Percentiles rank a stretch among this genome's conserved stretches.
These are phyloP conservation scores for Trichosporon asahii DNA, from an alignment of 1,284 basidiomycete genomes.

Conservation along the genomic window DNA sequence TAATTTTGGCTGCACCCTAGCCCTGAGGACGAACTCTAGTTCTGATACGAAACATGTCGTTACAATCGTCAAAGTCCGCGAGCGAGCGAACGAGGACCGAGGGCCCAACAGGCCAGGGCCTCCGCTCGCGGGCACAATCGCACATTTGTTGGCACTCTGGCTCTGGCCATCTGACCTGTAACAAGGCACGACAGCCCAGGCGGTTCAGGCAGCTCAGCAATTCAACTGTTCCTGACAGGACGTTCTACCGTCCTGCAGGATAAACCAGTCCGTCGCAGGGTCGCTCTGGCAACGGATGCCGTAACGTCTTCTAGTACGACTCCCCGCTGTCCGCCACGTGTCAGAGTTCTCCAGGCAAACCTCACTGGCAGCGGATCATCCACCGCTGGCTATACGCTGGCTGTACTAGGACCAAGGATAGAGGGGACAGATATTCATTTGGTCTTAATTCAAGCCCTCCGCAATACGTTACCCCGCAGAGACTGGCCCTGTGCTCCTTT, in stretches of 20 bases:
- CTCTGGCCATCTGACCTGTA: not conserved
- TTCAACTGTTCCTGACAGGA: not conserved
- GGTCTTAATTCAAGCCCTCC: not conserved
- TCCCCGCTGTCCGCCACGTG: not conserved
- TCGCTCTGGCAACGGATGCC: conserved; percentile 4
- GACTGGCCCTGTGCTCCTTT: not conserved
- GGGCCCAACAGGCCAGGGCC: not conserved
- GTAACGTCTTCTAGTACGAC: not conserved
- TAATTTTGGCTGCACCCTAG: not conserved
- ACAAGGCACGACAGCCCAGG: not conserved
- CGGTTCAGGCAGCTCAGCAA: not conserved
- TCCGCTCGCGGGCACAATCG: not conserved
- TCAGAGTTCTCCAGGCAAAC: not conserved
- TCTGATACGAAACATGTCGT: not conserved
- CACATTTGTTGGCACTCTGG: not conserved
- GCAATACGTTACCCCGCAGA: not conserved
- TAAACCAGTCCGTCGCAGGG: not conserved
- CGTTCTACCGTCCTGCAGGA: not conserved
- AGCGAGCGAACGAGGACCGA: not conserved
- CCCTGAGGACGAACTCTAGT: not conserved
- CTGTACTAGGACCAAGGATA: not conserved
- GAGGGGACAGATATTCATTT: not conserved
- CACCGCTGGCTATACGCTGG: no score
- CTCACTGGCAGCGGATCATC: not conserved
- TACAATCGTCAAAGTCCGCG: not conserved